Evolutionary conservation across 371 early-diverging fungal genomes (phyloP).

Genomic region (Mortierella sp.): DNA sequence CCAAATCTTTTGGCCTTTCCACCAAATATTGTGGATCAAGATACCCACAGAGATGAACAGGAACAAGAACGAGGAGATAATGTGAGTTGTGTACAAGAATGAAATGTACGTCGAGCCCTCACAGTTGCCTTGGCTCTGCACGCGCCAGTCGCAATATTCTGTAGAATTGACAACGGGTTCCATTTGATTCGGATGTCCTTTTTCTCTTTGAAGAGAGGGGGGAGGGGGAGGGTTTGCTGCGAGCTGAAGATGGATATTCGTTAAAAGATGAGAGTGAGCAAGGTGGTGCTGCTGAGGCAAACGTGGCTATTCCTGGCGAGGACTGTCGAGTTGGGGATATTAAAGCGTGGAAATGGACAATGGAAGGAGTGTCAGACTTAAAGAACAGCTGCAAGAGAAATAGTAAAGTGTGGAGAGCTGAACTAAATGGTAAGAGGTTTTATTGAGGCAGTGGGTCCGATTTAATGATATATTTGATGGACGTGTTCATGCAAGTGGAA

Average conservation of each 20-base stretch:
- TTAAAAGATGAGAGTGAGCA: not conserved
- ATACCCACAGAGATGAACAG: conserved; percentile 54
- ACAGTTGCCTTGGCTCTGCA: conserved; percentile 42
- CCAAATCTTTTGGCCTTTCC: conserved; percentile 57
- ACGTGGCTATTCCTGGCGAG: not conserved
- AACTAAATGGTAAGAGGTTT: too few relatives aligned
- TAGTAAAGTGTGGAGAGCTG: not conserved
- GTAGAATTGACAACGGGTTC: conserved; percentile 41
- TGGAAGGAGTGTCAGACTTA: not conserved
- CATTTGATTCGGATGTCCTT: conserved; percentile 6
- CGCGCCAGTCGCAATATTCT: conserved; percentile 51
- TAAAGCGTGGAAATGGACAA: not conserved
- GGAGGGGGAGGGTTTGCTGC: too few relatives aligned
- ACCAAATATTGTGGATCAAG: conserved; percentile 56
- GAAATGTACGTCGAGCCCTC: conserved; percentile 41
- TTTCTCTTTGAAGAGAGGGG: too few relatives aligned
- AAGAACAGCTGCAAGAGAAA: not conserved
- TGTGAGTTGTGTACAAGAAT: conserved; percentile 54
- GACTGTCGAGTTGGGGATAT: not conserved
- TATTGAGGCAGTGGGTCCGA: not conserved
- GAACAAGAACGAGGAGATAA: conserved; percentile 54
- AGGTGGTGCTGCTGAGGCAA: not conserved
- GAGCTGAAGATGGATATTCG: not conserved
- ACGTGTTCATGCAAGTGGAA: not conserved
- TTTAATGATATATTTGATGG: not conserved